Evolutionary conservation across 139 green algal genomes (phyloP).

Genomic region (Desmodesmus armatus): DNA sequence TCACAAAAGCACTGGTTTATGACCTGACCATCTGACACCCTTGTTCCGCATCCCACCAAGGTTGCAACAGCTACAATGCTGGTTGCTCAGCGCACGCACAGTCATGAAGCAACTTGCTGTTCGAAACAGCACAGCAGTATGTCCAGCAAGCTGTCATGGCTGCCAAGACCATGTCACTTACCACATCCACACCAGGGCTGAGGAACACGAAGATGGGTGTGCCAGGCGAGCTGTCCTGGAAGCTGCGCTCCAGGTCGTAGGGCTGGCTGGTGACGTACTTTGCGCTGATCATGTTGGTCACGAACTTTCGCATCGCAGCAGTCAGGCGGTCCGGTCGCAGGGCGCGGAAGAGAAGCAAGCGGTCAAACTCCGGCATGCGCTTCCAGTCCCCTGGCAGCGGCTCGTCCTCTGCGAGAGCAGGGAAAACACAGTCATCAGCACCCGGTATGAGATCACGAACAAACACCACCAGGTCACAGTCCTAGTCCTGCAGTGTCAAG

Average conservation of each 20-base stretch:
- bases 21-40: too few species aligned
- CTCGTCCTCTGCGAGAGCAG: conserved; percentile 80
- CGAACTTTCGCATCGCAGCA: conserved; percentile 85
- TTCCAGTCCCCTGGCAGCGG: conserved; percentile 94
- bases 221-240: conserved; percentile 72
- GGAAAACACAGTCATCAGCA: too few species aligned
- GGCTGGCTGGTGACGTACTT: conserved; percentile 78
- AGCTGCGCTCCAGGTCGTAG: conserved; percentile 82
- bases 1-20: too few species aligned
- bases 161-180: background rate
- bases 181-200: conserved; percentile 75
- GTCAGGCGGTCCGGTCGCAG: conserved; percentile 91
- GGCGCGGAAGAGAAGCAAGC: conserved; percentile 84
- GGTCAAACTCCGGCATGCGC: conserved; percentile 88
- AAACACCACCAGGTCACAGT: background rate
- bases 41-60: too few species aligned
- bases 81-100: too few species aligned
- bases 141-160: too few species aligned
- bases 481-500: background rate
- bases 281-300: conserved; percentile 80
- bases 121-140: background rate
- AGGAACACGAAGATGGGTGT: conserved; percentile 94
- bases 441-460: background rate
- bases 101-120: too few species aligned
- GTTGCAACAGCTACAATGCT: too few species aligned